phyloP scores from a whole-genome alignment of 768 basidiomycete genomes.

The Mycena sanguinolenta region DNA sequence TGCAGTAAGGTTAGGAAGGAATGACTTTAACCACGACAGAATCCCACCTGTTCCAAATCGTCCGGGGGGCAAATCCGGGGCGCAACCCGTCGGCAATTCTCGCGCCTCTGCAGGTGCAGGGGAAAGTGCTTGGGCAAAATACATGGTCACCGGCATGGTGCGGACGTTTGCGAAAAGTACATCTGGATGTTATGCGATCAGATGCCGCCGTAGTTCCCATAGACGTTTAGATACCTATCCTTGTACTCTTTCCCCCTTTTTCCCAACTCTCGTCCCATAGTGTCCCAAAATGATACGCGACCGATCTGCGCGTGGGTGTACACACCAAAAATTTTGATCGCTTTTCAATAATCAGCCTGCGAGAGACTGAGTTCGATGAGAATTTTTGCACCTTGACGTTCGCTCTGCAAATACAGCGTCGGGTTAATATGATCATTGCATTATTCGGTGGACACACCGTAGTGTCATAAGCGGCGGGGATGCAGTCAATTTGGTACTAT shows the following conservation, averaged over 20 bases:
- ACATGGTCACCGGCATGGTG: slow-evolving; percentile 53
- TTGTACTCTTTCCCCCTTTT: slow-evolving; percentile 67
- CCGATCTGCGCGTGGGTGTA: slow-evolving; percentile 63
- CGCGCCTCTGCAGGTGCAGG: slow-evolving; percentile 51
- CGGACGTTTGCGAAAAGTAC: slow-evolving; percentile 56
- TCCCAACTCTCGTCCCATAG: slow-evolving; percentile 55
- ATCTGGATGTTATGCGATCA: slow-evolving; percentile 48
- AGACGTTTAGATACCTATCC: slow-evolving; percentile 53
- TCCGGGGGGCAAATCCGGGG: slow-evolving; percentile 56
- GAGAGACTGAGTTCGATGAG: background rate
- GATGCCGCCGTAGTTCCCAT: background rate
- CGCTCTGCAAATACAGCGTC: slow-evolving; percentile 24
- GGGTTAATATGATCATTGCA: background rate
- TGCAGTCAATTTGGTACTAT: slow-evolving; percentile 41
- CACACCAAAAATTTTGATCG: slow-evolving; percentile 63
- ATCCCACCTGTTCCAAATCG: slow-evolving; percentile 61
- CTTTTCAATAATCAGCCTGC: slow-evolving; percentile 34
- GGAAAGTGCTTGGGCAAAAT: slow-evolving; percentile 67
- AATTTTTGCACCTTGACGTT: slow-evolving; percentile 37
- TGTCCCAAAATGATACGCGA: slow-evolving; percentile 58
- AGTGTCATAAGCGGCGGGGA: slow-evolving; percentile 35
- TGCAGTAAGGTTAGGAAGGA: slow-evolving; percentile 6
- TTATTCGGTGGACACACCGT: slow-evolving; percentile 38
- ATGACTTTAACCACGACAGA: background rate
- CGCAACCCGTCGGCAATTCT: slow-evolving; percentile 29